phyloP scores from a whole-genome alignment of 257 asterid species.

The Plantago major region DNA sequence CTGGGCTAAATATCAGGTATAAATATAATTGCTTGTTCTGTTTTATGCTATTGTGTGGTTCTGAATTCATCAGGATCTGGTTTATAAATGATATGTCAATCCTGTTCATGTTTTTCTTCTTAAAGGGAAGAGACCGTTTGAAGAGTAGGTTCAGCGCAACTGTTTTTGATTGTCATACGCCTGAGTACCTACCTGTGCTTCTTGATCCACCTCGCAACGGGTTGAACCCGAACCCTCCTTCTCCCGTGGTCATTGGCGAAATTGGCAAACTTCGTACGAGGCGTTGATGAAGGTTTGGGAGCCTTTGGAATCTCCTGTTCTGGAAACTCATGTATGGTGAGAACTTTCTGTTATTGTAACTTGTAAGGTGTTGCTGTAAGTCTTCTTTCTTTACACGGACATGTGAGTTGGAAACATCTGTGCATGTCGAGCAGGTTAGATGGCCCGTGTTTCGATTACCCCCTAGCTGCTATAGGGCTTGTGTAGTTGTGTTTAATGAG shows the following conservation, averaged over 20 bases:
- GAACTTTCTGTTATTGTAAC: too few species aligned
- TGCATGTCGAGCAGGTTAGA: too few species aligned
- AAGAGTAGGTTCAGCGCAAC: slow-evolving; percentile 13
- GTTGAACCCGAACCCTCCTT: slow-evolving; percentile 18
- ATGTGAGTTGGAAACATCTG: background rate
- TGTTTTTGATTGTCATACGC: slow-evolving; percentile 17
- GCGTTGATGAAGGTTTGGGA: background rate
- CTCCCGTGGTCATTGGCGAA: slow-evolving; percentile 27
- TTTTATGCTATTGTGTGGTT: background rate
- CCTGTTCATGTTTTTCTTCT: background rate
- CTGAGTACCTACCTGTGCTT: slow-evolving; percentile 35
- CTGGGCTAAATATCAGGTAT: slow-evolving; percentile 60
- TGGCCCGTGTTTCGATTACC: too few species aligned
- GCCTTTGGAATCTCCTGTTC: too few species aligned
- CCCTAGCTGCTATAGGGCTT: too few species aligned
- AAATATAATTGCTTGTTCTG: too few species aligned
- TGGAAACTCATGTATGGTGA: too few species aligned
- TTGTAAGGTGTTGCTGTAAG: background rate
- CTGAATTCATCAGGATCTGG: too few species aligned
- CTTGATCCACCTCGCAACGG: slow-evolving; percentile 41
- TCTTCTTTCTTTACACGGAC: background rate
- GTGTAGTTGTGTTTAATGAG: too few species aligned
- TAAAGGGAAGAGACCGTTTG: slow-evolving; percentile 29
- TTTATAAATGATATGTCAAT: too few species aligned
- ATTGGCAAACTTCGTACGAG: background rate